Evolutionary conservation across 441 rosid species (phyloP), one percentile per base, ranked within the genome.

Genomic region (Cnidoscolus chayamansa): DNA sequence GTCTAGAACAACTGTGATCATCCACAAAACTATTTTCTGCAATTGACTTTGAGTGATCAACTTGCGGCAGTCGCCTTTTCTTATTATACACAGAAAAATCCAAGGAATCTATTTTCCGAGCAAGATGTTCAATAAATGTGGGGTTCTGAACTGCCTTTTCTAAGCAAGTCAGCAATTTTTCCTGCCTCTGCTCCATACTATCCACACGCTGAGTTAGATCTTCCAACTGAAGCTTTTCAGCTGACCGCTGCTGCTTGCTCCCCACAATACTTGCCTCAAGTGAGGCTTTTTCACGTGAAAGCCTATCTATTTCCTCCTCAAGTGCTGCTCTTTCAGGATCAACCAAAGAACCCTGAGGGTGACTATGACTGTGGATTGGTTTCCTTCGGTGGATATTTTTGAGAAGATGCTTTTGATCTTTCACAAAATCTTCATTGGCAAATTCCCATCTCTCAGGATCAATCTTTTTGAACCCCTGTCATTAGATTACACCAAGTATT

Each of bases 361-460:
- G 86, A 70, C 92, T 90, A 11, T 94, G 99, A 84, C 98, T 94
- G 60, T 94, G 97, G 70, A 92, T 88, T 56, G 99, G 96, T 76
- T 92, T 94, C 71, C 97, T 85, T 15, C 98, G 81, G 73, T 88
- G 91, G 81, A 94, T 92, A 79, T 86, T 90, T 82, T 92, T 94
- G 63, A 94, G 97, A 69, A 89, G 94, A 86, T 90, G 98, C 88
- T 87, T 90, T 75, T 86, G 90, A 84, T 86, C 92, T 77, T 86
- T 94, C 37, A 86, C 76, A 76, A 94, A 94, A 37, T 86, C 97
- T 65, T 94, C 98, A 80, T 92, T 94, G 7, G 85, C 83, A 79
- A 94, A 94, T 65, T 94, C 97, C 98, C 98, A 94, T 77, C 76
- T 86, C 86, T 94, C 98, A 0, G 96, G 87, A 86, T 94, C 97